Evolutionary conservation across 805 yeast genomes (phyloP).

Genomic region (Metschnikowia anglica): DNA sequence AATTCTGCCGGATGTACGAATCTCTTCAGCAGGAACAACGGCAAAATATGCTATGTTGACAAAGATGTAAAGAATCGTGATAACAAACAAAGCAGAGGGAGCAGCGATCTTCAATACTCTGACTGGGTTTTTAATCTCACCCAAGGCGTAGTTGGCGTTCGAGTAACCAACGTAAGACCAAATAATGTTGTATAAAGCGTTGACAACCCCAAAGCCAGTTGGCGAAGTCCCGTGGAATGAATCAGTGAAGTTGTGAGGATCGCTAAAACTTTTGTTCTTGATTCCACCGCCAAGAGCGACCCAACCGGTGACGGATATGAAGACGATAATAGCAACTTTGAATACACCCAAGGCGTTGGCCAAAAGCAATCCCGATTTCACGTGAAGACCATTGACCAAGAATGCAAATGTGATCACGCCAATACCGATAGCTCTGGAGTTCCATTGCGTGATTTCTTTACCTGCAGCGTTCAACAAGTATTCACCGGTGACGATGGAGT

Average conservation of each 20-base stretch:
- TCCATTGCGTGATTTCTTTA: slow-evolving; percentile 67
- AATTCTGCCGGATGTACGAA: slow-evolving; percentile 61
- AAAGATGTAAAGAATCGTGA: slow-evolving; percentile 68
- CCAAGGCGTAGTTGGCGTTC: slow-evolving; percentile 78
- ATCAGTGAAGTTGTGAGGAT: slow-evolving; percentile 58
- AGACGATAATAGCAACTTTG: slow-evolving; percentile 67
- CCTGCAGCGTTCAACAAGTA: slow-evolving; percentile 75
- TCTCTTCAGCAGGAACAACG: slow-evolving; percentile 68
- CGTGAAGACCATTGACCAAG: slow-evolving; percentile 56
- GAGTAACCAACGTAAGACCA: slow-evolving; percentile 86
- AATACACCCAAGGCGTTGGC: slow-evolving; percentile 66
- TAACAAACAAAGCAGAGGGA: slow-evolving; percentile 62
- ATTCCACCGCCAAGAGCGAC: slow-evolving; percentile 75
- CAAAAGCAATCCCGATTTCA: slow-evolving; percentile 64
- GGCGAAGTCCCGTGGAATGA: slow-evolving; percentile 57
- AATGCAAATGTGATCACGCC: slow-evolving; percentile 73
- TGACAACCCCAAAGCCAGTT: slow-evolving; percentile 66
- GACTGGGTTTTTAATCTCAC: slow-evolving; percentile 74
- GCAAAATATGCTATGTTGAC: slow-evolving; percentile 80
- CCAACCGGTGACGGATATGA: slow-evolving; percentile 79
- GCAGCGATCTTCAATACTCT: slow-evolving; percentile 70
- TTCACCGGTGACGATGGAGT: slow-evolving; percentile 77
- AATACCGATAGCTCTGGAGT: slow-evolving; percentile 72
- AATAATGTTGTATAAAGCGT: slow-evolving; percentile 76
- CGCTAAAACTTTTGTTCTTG: slow-evolving; percentile 45